A percentile compares a stretch with the other conserved stretches of the same genome.
Conservation (phyloP, 441 rosid species). For the Erodium moschatum region DNA sequence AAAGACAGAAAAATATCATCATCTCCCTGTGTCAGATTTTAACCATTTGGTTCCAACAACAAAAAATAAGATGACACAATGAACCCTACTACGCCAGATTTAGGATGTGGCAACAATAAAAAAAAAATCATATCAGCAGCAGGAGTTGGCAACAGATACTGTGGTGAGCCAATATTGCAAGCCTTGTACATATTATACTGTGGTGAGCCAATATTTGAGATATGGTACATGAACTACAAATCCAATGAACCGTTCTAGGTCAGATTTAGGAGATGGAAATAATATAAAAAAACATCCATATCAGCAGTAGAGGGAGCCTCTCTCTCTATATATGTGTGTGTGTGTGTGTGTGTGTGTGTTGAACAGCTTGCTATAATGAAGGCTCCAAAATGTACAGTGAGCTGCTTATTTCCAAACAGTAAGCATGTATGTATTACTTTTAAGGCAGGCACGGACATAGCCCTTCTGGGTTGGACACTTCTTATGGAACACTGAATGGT, state of each 20-base stretch:
- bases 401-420: constrained; percentile 23
- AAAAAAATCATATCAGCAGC: no score
- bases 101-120: no score
- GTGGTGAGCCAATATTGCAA: background rate
- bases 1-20: constrained; percentile 26
- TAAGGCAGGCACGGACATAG: constrained; percentile 91
- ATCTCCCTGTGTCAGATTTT: background rate
- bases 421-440: constrained; percentile 86
- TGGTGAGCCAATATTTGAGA: background rate
- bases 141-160: no score
- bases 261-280: background rate
- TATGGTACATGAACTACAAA: background rate
- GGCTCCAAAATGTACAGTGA: constrained; percentile 1
- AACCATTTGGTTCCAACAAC: background rate
- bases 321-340: background rate
- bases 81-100: no score
- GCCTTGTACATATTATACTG: background rate
- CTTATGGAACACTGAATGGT: constrained; percentile 90
- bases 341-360: background rate
- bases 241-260: background rate
- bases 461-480: constrained; percentile 77
- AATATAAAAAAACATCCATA: background rate
- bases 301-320: background rate
- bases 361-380: constrained; percentile 11
- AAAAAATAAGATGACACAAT: background rate